Conservation (phyloP, 768 basidiomycete species). For the Trametes villosa region DNA sequence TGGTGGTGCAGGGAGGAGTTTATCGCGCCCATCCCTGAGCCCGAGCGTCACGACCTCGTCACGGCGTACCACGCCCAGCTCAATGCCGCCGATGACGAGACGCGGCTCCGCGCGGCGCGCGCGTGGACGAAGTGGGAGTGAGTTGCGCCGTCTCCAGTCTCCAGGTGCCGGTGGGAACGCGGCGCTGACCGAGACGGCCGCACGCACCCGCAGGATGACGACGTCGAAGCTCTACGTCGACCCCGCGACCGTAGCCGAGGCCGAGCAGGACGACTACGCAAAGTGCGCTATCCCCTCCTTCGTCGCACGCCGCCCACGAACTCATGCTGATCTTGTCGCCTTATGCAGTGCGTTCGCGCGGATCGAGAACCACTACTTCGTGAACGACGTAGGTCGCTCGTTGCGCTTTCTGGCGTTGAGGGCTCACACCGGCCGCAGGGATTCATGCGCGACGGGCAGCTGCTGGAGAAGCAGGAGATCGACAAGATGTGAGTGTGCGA, state of each 20-base stretch:
- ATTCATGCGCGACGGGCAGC: constrained; percentile 87
- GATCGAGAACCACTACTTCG: constrained; percentile 91
- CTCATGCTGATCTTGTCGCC: not conserved
- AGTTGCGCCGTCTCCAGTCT: constrained; percentile 39
- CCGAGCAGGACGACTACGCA: constrained; percentile 75
- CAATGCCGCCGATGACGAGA: constrained; percentile 69
- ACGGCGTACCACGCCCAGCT: constrained; percentile 83
- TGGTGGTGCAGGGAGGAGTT: constrained; percentile 72
- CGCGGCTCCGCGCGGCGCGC: constrained; percentile 69
- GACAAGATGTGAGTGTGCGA: constrained; percentile 85
- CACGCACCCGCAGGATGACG: constrained; percentile 60
- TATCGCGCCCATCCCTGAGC: constrained; percentile 76
- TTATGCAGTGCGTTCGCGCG: constrained; percentile 73
- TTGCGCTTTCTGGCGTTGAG: not conserved
- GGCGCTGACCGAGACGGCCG: constrained; percentile 26
- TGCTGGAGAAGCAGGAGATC: constrained; percentile 81
- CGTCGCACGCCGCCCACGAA: constrained; percentile 47
- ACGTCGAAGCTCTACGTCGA: constrained; percentile 79
- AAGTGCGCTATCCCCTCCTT: constrained; percentile 50
- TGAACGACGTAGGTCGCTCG: constrained; percentile 62
- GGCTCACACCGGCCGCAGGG: constrained; percentile 49
- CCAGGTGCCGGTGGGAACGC: not conserved
- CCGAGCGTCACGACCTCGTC: constrained; percentile 77
- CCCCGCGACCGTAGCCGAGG: constrained; percentile 66
- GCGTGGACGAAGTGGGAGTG: constrained; percentile 94